Evolutionary conservation across 139 green algal genomes (phyloP).

Genomic region (Chloropicon primus): DNA sequence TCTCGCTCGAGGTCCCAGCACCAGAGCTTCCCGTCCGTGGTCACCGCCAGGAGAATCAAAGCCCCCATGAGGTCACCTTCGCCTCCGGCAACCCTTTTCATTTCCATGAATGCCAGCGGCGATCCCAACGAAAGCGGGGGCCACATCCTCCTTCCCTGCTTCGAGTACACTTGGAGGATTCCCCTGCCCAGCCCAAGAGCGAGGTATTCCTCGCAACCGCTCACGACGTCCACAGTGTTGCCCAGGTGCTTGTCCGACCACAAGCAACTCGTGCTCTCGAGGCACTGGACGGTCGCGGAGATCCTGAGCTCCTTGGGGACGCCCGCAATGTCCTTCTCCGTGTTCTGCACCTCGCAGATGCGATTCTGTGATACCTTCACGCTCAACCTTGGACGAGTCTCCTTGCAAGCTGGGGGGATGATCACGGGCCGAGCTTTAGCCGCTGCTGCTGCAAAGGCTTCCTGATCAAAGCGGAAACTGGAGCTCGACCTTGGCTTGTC

Average conservation of each 20-base stretch:
- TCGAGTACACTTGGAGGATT: slow-evolving; percentile 34
- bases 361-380: background rate
- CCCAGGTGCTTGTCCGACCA: slow-evolving; percentile 37
- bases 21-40: slow-evolving; percentile 16
- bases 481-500: background rate
- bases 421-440: background rate
- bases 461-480: background rate
- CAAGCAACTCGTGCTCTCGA: background rate
- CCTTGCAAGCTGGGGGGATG: background rate
- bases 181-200: slow-evolving; percentile 31
- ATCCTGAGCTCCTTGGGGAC: background rate
- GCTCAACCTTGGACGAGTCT: background rate
- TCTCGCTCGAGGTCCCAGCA: slow-evolving; percentile 20
- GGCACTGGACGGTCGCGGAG: slow-evolving; percentile 13
- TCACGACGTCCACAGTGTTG: slow-evolving; percentile 20
- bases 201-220: slow-evolving; percentile 11
- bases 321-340: background rate
- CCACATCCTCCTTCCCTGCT: slow-evolving; percentile 32
- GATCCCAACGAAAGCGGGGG: slow-evolving; percentile 35
- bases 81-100: background rate
- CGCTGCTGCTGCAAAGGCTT: background rate
- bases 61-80: background rate
- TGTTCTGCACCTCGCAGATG: background rate
- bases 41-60: slow-evolving; percentile 29
- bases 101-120: slow-evolving; percentile 13